phyloP scores from a whole-genome alignment of 2,329 filamentous ascomycete genomes.

The Malbranchea cinnamomea region DNA sequence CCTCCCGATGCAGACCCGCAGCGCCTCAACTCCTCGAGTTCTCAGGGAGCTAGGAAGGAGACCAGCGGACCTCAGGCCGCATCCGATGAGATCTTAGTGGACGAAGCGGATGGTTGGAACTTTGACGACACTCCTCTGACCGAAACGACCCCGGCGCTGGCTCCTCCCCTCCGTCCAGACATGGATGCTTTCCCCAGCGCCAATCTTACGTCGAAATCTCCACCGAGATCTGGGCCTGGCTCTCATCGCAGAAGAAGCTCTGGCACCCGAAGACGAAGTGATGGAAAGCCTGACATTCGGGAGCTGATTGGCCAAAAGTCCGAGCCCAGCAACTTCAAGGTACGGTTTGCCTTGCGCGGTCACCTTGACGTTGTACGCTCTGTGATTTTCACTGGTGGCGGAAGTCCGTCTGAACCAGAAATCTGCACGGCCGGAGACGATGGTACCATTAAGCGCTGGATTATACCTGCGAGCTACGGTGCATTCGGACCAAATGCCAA shows the following conservation, averaged over 20 bases:
- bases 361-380: constrained; percentile 89
- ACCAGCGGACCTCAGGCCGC: constrained; percentile 1
- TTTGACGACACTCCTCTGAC: constrained; percentile 65
- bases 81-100: constrained; percentile 12
- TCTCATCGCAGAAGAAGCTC: constrained; percentile 71
- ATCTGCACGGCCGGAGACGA: constrained; percentile 95
- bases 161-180: constrained; percentile 55
- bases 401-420: constrained; percentile 87
- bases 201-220: constrained; percentile 65
- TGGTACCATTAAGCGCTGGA: constrained; percentile 91
- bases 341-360: constrained; percentile 79
- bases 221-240: constrained; percentile 47
- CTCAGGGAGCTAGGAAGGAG: no score
- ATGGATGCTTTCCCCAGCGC: constrained; percentile 77
- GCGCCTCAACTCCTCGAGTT: constrained; percentile 42
- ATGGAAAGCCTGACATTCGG: constrained; percentile 49
- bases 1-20: constrained; percentile 36
- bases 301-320: constrained; percentile 35
- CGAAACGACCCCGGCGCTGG: constrained; percentile 22
- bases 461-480: constrained; percentile 70
- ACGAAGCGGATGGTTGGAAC: constrained; percentile 70
- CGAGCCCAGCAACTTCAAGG: constrained; percentile 71
- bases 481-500: constrained; percentile 34
- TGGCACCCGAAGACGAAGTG: constrained; percentile 50
- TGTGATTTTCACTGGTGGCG: constrained; percentile 92